A percentile compares a stretch with the other conserved stretches of the same genome.
These are phyloP conservation scores for Fragosphaeria purpurea DNA, from an alignment of 2,329 filamentous ascomycete species.

Conservation along the genomic window DNA sequence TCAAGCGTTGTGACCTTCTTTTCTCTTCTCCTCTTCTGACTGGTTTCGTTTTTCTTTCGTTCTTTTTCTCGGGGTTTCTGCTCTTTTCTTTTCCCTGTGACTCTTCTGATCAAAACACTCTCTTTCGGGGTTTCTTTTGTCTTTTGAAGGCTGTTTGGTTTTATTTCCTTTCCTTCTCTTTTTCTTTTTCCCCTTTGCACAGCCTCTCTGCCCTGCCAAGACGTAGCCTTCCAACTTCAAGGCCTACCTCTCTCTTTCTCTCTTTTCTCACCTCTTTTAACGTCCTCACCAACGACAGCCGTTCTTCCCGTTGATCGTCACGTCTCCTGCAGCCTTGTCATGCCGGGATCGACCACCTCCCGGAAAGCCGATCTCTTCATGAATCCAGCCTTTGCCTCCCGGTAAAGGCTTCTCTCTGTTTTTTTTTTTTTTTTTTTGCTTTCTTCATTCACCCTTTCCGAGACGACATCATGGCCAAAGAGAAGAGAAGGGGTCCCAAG, in stretches of 20 bases:
- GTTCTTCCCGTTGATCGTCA: too few relatives aligned
- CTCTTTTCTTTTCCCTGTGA: background rate
- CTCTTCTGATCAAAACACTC: background rate
- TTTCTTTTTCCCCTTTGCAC: background rate
- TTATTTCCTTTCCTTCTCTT: background rate
- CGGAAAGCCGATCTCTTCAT: too few relatives aligned
- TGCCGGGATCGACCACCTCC: too few relatives aligned
- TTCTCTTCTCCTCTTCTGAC: conserved; percentile 1
- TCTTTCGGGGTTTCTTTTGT: background rate
- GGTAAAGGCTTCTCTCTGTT: background rate
- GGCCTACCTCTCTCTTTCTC: background rate
- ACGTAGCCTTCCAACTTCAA: background rate
- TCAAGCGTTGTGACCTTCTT: background rate
- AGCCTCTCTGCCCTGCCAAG: background rate
- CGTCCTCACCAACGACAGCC: too few relatives aligned
- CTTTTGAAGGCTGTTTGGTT: too few relatives aligned
- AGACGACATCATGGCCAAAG: conserved; percentile 12
- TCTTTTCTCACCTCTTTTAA: background rate
- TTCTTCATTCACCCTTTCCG: background rate
- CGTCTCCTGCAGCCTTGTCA: too few relatives aligned
- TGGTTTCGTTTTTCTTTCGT: background rate
- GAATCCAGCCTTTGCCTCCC: too few relatives aligned
- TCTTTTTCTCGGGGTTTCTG: background rate
- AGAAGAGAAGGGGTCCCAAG: conserved; percentile 36
- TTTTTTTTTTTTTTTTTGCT: background rate